Base-by-base conservation (phyloP, 2,329 filamentous ascomycete genomes). In the Aureobasidium melanogenum region DNA sequence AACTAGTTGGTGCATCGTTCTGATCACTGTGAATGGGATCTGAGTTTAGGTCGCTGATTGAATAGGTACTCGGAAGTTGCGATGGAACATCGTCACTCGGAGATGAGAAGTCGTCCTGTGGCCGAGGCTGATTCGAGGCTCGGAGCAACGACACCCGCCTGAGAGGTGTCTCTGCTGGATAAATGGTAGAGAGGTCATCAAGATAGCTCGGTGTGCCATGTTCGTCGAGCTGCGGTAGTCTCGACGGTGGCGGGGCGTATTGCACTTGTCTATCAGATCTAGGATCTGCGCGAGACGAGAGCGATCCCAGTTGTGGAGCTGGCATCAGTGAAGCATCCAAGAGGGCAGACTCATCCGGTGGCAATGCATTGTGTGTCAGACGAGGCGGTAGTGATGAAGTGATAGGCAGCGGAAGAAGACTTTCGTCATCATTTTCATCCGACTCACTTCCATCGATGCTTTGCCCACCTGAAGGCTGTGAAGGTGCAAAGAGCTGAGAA, bases 401-500 rank as follows among this genome's bases (percentile, higher is more conserved):
- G 30, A 52, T 38, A 22, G 47, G 51, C 17, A 58, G 9, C 17
- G 28, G 32, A 15, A 38, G 41, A 12, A 28, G 24, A 22, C 14
- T 39, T 1, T 34, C 26, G 28, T 51, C 56, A 19, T 30, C 10
- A 9, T 14, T 2, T 8, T 22, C 32, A 8, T 48, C 22, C 12
- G 30, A 8, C 1, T 50, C 44, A n/a, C 30, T 41, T 26, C 52
- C 39, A 12, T 7, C 1, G n/a, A 32, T 7, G 41, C 26, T 41
- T 17, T 26, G 32, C 30, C 48, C 19, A 55, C 32, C 30, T 3
- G 30, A 30, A 10, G 14, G 6, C 12, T 59, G 60, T 9, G 67
- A 70, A 2, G 67, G 67, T 17, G 73, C 71, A 24, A 67, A 63
- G 1, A 79, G 55, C 48, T 79, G 75, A 50, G 74, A 79, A 63